Conservation (phyloP, 1,139 yeast genomes). For the Blastobotrys capitulatus region DNA sequence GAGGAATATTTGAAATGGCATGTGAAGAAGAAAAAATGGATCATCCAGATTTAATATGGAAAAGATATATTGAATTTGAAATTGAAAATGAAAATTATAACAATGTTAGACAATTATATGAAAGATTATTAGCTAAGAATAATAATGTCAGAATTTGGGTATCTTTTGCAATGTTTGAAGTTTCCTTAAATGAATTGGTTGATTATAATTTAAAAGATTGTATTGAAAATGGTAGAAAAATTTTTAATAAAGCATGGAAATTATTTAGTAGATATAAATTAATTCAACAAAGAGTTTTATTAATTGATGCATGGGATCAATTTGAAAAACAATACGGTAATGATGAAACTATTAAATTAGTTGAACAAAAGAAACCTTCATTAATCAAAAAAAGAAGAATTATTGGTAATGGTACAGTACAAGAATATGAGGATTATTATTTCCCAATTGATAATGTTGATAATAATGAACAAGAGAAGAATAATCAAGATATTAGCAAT, state of each 20-base stretch:
- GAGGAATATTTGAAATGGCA: constrained; percentile 57
- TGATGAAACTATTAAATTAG: constrained; percentile 32
- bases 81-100: constrained; percentile 54
- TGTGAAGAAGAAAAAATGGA: constrained; percentile 33
- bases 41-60: constrained; percentile 41
- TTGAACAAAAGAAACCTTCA: constrained; percentile 52
- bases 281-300: constrained; percentile 39
- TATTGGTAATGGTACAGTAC: constrained; percentile 44
- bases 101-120: constrained; percentile 51
- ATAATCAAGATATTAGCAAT: too few relatives aligned
- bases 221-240: constrained; percentile 44
- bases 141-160: constrained; percentile 52
- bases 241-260: constrained; percentile 53
- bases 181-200: constrained; percentile 28
- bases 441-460: constrained; percentile 48
- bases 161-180: constrained; percentile 63
- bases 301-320: constrained; percentile 59
- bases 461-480: not conserved
- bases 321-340: constrained; percentile 67
- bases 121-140: constrained; percentile 37
- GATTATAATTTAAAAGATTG: constrained; percentile 41
- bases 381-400: constrained; percentile 45
- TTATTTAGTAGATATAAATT: constrained; percentile 34
- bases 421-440: constrained; percentile 57
- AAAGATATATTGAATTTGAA: constrained; percentile 51